phyloP scores from a whole-genome alignment of 1,284 basidiomycete species.

The Cerrena zonata region DNA sequence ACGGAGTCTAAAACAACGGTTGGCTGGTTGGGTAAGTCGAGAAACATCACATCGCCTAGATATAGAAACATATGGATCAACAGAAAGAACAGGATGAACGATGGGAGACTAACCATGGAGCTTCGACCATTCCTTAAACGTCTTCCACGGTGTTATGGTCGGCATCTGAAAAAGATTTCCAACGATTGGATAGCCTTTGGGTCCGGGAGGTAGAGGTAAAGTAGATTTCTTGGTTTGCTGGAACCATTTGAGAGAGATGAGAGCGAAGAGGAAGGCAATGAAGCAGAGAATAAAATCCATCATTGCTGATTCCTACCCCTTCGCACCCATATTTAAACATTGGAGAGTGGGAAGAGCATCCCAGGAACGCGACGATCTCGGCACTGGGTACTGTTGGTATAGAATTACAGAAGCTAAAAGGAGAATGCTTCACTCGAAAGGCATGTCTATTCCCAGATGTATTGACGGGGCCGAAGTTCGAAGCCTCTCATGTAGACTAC shows the following conservation, averaged over 20 bases:
- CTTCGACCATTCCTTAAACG: constrained; percentile 4
- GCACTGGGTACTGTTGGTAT: too few relatives aligned
- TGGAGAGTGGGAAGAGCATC: too few relatives aligned
- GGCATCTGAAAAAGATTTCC: constrained; percentile 16
- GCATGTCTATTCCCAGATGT: too few relatives aligned
- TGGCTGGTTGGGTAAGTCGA: constrained; percentile 9
- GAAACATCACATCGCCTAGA: constrained; percentile 13
- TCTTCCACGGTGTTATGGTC: constrained; percentile 10
- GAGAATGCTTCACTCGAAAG: too few relatives aligned
- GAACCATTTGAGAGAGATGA: background rate
- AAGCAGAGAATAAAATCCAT: too few relatives aligned
- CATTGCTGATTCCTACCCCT: too few relatives aligned
- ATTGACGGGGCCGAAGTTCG: too few relatives aligned
- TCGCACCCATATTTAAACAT: too few relatives aligned
- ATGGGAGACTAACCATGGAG: background rate
- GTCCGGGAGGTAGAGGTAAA: constrained; percentile 12
- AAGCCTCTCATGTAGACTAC: too few relatives aligned
- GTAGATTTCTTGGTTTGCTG: background rate
- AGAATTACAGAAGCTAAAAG: too few relatives aligned
- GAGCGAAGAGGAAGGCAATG: background rate
- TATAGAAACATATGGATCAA: background rate
- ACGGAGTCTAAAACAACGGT: constrained; percentile 12
- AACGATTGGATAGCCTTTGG: constrained; percentile 12
- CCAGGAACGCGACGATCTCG: too few relatives aligned
- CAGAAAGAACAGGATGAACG: background rate